Evolutionary conservation across 495 filamentous ascomycete genomes (phyloP), one percentile per base, ranked within the genome.

Genomic region (Lindgomyces ingoldianus): DNA sequence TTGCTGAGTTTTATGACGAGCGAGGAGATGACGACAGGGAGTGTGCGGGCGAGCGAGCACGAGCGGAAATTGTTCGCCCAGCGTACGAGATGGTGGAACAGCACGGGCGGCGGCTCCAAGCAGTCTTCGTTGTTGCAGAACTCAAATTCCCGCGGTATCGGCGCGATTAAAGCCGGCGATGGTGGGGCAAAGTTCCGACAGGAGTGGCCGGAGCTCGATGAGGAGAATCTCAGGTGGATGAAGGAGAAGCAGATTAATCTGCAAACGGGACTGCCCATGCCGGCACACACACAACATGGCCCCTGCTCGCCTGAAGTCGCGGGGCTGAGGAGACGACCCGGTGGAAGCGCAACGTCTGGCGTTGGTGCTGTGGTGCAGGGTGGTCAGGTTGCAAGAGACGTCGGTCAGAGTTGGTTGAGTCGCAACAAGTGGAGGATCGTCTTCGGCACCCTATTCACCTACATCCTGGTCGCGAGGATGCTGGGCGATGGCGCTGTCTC

Each of bases 1-100:
- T 81, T 98, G 18, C 81, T 97, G 58, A 92, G 88, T 42, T 98
- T 98, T 75, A 98, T 98, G 94, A 98, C 93, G 2, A 91, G 89
- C 62, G 93, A 98, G 71, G 94, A 98, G 78, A 97, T 98, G 93
- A 98, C 94, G 0, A 98, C 95, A 0, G 94, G 94, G 3, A 91
- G 87, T 42, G 85, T 98, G n/a, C 86, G 86, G 33, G 90, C 87
- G 6, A 85, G 85, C 8, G 88, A 93, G 42, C 76, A 81, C 14
- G 92, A 98, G 78, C 85, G 94, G 30, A 87, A 85, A 73, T 83
- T 87, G 65, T 85, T 89, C 22, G 92, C 94, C 0, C 83, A 83
- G 10, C 83, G 91, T 52, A 90, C 89, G 2, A 78, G 90, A 46
- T 98, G 94, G 94, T 98, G 94, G 94, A 98, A 98, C 75, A 88